Conservation (phyloP, 164 flowering plant genomes). For the Liriodendron chinense region DNA sequence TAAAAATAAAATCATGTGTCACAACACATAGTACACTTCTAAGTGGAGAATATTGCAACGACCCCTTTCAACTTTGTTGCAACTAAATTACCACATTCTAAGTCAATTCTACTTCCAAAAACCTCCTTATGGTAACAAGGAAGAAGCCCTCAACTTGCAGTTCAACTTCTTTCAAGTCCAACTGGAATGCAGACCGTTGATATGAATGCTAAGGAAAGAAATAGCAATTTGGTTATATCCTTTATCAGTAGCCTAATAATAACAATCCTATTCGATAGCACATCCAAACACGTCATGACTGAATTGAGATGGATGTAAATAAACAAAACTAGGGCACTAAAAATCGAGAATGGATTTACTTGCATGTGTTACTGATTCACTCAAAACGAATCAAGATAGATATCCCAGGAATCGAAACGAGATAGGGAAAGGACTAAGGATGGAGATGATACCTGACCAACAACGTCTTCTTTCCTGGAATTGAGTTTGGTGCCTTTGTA, state of each 20-base stretch:
- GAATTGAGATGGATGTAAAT: background rate
- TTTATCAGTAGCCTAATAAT: no score
- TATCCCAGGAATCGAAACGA: background rate
- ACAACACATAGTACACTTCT: no score
- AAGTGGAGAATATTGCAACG: no score
- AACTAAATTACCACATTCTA: no score
- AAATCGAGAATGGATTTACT: no score
- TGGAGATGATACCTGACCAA: slow-evolving; percentile 57
- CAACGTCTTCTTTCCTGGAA: slow-evolving; percentile 81
- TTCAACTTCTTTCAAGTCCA: no score
- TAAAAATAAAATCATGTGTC: no score
- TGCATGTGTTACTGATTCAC: background rate
- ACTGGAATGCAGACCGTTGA: no score
- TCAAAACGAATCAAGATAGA: background rate
- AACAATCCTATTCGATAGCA: background rate
- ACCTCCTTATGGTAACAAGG: no score
- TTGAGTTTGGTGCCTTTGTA: slow-evolving; percentile 93
- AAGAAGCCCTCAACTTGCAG: no score
- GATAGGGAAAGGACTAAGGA: background rate
- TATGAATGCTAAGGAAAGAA: background rate
- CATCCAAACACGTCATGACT: background rate
- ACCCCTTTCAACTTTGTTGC: no score
- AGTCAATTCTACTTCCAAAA: no score
- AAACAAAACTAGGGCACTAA: background rate
- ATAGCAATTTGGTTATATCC: background rate